A percentile compares a stretch with the other conserved stretches of the same genome.
Evolutionary conservation across 129 eudicot species (phyloP).

Genomic region (Centella asiatica): DNA sequence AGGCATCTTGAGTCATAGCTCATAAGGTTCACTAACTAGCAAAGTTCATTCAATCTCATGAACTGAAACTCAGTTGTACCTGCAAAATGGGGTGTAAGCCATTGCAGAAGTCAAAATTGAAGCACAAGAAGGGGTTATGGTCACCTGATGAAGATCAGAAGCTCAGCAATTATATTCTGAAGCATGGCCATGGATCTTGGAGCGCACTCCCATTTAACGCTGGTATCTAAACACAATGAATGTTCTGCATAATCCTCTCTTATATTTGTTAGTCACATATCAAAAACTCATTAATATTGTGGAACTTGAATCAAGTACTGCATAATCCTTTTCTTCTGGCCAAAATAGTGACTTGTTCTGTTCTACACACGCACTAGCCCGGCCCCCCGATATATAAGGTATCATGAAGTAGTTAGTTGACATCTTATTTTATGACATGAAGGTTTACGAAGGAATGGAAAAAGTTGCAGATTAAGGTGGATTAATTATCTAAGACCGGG

Average conservation of each 20-base stretch:
- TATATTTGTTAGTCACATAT: too few relatives aligned
- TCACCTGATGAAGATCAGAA: conserved; percentile 82
- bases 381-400: not conserved
- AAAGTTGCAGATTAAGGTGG: conserved; percentile 94
- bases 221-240: too few relatives aligned
- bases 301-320: not conserved
- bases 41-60: not conserved
- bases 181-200: conserved; percentile 82
- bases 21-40: not conserved
- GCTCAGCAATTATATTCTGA: conserved; percentile 56
- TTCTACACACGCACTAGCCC: not conserved
- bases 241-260: too few relatives aligned
- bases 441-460: conserved; percentile 81
- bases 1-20: conserved; percentile 7
- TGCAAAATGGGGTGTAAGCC: conserved; percentile 40
- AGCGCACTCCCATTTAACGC: conserved; percentile 63
- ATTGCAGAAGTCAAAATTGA: conserved; percentile 35
- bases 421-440: conserved; percentile 11
- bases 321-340: not conserved
- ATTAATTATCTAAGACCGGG: conserved; percentile 83
- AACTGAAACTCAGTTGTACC: not conserved
- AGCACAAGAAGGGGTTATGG: conserved; percentile 80
- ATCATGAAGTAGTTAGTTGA: conserved; percentile 9
- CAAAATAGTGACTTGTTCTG: not conserved
- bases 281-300: too few relatives aligned